Evolutionary conservation across 345 rosid genomes (phyloP), one percentile per base, ranked within the genome.

Genomic region (Rhizophora mangle): DNA sequence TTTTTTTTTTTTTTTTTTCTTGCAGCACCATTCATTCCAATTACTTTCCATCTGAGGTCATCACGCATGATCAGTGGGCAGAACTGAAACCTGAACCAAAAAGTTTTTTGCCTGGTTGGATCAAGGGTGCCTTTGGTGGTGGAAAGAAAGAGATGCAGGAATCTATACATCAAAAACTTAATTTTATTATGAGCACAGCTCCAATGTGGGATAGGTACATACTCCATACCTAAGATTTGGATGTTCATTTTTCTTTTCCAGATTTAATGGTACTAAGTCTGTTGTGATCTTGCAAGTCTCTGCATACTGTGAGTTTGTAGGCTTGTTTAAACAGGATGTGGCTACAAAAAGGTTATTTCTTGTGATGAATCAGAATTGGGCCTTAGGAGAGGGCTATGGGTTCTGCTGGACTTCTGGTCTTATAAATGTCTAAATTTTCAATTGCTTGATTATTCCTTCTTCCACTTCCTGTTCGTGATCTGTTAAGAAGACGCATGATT

Each of bases 161-260:
- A 77, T 87, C 93, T 6, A 79, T 88, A 3, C 79, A 82, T 51
- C 85, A 88, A 79, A 85, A 91, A 78, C 92, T 91, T 68, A 81
- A 77, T 75, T 88, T 86, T 76, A 74, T 77, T 78, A 90, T 94
- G 54, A 63, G 83, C 84, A 87, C 98, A 0, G 95, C 97, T 68
- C 98, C 98, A 26, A 81, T 85, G 85, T 94, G 97, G 97, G 98
- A 94, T 53, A 94, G 98, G 98, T 94, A 13, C 72, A 62, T 82
- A 71, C 72, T 77, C n/a, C 60, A 39, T 70, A 30, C 71, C 69
- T 69, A 29, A 39, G 49, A 51, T 29, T 29, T 21, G 36, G 31
- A 10, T 63, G 29, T 26, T 43, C 49, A 6, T 36, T 36, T 36
- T 36, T 11, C 3, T 13, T 43, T 2, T 13, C 18, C 18, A 13